Conservation (phyloP, 768 basidiomycete species). For the Rubroboletus satanas region DNA sequence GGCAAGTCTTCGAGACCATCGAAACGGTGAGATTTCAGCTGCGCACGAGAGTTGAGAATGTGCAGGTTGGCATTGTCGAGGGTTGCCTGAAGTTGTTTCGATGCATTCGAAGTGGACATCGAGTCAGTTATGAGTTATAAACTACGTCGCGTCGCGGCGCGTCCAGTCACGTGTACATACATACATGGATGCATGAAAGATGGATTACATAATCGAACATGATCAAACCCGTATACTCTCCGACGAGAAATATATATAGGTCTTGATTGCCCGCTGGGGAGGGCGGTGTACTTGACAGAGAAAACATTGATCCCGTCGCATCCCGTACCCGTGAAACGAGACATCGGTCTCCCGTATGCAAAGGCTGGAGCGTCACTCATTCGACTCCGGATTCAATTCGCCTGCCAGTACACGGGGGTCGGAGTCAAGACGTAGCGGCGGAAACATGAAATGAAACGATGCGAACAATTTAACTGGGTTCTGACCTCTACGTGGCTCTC, state of each 20-base stretch:
- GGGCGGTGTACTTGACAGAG: too few relatives aligned
- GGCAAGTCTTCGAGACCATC: conserved; percentile 29
- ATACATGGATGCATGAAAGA: too few relatives aligned
- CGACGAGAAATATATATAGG: too few relatives aligned
- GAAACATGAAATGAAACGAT: too few relatives aligned
- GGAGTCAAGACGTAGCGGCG: not conserved
- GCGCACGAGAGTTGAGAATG: conserved; percentile 21
- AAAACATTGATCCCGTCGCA: too few relatives aligned
- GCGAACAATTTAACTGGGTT: not conserved
- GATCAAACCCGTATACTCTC: too few relatives aligned
- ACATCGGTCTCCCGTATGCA: too few relatives aligned
- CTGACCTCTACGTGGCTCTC: not conserved
- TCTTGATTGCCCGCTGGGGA: too few relatives aligned
- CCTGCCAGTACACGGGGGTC: too few relatives aligned
- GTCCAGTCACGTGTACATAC: conserved; percentile 7
- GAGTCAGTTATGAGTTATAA: not conserved
- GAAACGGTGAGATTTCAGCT: conserved; percentile 26
- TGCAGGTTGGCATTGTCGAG: conserved; percentile 25
- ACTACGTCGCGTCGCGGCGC: not conserved
- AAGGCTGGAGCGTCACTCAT: too few relatives aligned
- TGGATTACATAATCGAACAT: too few relatives aligned
- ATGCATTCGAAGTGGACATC: conserved; percentile 21
- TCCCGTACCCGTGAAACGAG: too few relatives aligned
- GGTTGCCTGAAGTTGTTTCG: conserved; percentile 24
- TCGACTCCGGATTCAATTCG: not conserved